A percentile compares a stretch with the other conserved stretches of the same genome.
These are phyloP conservation scores for Suillus hirtellus DNA, from an alignment of 768 basidiomycete genomes.

Conservation along the genomic window DNA sequence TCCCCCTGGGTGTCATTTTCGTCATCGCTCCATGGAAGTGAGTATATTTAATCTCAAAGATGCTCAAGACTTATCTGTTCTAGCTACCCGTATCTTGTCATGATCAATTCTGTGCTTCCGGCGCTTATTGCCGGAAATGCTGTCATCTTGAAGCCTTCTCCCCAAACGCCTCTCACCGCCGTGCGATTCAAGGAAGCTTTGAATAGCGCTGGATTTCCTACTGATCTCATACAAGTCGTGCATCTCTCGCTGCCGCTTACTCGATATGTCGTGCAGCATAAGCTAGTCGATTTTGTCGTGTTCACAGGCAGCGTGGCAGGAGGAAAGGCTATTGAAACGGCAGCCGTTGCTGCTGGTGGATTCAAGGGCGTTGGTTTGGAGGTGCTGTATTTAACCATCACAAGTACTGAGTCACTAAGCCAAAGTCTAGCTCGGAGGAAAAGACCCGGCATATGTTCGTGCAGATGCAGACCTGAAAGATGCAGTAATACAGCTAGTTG, in stretches of 20 bases:
- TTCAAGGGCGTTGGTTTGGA: constrained; percentile 91
- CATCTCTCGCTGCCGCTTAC: constrained; percentile 70
- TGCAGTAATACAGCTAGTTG: constrained; percentile 83
- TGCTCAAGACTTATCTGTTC: not conserved
- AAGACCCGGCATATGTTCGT: constrained; percentile 96
- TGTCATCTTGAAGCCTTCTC: constrained; percentile 92
- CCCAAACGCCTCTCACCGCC: constrained; percentile 89
- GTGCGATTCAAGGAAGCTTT: constrained; percentile 77
- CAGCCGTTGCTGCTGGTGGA: constrained; percentile 60
- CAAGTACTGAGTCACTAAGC: constrained; percentile 10
- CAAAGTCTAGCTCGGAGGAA: constrained; percentile 77
- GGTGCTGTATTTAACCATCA: constrained; percentile 39
- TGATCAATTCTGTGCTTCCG: constrained; percentile 91
- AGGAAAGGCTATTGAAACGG: constrained; percentile 71
- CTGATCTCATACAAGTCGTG: constrained; percentile 70
- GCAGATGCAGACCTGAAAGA: constrained; percentile 83
- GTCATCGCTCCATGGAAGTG: constrained; percentile 94
- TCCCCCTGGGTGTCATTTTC: constrained; percentile 84
- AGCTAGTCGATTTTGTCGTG: constrained; percentile 73
- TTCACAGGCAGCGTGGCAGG: constrained; percentile 90
- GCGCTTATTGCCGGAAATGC: constrained; percentile 89
- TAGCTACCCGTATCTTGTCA: constrained; percentile 87
- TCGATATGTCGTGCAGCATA: constrained; percentile 60
- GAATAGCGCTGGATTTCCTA: constrained; percentile 74
- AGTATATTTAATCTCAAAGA: constrained; percentile 26